Percentiles rank a stretch among this genome's conserved stretches.
Evolutionary conservation across 2,329 filamentous ascomycete species (phyloP).

Genomic region (Diaporthe citriasiana): DNA sequence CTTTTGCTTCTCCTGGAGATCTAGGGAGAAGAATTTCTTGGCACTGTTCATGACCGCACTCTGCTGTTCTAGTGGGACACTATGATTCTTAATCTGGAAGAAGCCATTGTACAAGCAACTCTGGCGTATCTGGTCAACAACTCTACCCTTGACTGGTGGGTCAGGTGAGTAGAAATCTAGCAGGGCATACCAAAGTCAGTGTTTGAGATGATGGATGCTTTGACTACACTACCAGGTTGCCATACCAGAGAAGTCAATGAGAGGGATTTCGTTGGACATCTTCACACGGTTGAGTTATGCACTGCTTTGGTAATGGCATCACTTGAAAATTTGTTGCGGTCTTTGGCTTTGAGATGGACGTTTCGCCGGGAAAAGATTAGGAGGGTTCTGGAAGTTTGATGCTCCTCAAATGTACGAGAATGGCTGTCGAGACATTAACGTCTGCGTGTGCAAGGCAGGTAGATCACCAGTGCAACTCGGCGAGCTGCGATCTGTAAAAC

Average conservation of each 20-base stretch:
- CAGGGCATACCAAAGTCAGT: not conserved
- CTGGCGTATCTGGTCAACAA: slow-evolving; percentile 55
- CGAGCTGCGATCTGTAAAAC: not conserved
- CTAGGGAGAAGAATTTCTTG: slow-evolving; percentile 63
- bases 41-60: slow-evolving; percentile 56
- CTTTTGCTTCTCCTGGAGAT: slow-evolving; percentile 58
- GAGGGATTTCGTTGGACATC: slow-evolving; percentile 38
- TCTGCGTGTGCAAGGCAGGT: not conserved
- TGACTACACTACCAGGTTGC: too few species aligned
- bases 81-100: slow-evolving; percentile 66
- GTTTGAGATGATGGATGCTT: too few species aligned
- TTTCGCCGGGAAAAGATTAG: not conserved
- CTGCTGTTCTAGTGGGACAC: slow-evolving; percentile 58
- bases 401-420: not conserved
- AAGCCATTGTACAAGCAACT: slow-evolving; percentile 65
- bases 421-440: not conserved
- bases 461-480: not conserved
- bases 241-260: slow-evolving; percentile 39
- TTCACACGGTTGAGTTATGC: not conserved
- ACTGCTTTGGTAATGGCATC: too few species aligned
- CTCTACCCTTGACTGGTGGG: slow-evolving; percentile 45
- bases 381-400: not conserved
- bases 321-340: not conserved
- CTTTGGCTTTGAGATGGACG: not conserved
- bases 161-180: slow-evolving; percentile 41